phyloP scores from a whole-genome alignment of 2,329 filamentous ascomycete genomes.

The Cladosporium austrohemisphaericum region DNA sequence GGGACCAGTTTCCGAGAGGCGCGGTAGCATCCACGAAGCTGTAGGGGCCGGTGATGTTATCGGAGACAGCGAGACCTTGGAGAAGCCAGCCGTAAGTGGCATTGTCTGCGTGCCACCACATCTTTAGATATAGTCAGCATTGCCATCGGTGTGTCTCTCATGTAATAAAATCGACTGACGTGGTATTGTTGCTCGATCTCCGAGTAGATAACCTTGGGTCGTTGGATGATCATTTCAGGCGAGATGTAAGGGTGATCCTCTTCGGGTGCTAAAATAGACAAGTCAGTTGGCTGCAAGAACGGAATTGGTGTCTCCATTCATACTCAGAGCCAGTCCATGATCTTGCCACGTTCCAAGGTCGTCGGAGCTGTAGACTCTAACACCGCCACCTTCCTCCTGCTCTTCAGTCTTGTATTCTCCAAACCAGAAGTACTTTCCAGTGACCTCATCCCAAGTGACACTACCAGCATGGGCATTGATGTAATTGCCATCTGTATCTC shows the following conservation, averaged over 20 bases:
- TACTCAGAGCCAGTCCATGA: slow-evolving; percentile 56
- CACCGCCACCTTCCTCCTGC: slow-evolving; percentile 56
- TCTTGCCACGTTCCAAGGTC: slow-evolving; percentile 58
- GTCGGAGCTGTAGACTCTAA: slow-evolving; percentile 59
- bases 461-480: slow-evolving; percentile 61
- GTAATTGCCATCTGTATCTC: slow-evolving; percentile 56
- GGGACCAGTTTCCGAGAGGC: slow-evolving; percentile 60
- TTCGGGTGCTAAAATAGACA: slow-evolving; percentile 41
- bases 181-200: slow-evolving; percentile 54
- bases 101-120: slow-evolving; percentile 62
- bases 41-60: slow-evolving; percentile 53
- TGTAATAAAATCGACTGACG: slow-evolving; percentile 34
- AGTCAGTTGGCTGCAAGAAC: neutral
- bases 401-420: slow-evolving; percentile 60
- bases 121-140: slow-evolving; percentile 31
- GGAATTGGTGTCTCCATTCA: slow-evolving; percentile 16
- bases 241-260: slow-evolving; percentile 55
- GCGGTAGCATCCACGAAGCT: slow-evolving; percentile 51
- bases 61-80: slow-evolving; percentile 54
- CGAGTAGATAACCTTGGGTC: slow-evolving; percentile 60
- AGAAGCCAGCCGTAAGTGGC: slow-evolving; percentile 54
- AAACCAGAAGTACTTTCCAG: slow-evolving; percentile 58
- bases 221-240: slow-evolving; percentile 56
- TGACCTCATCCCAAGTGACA: slow-evolving; percentile 50
- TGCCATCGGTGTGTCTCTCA: neutral